These are phyloP conservation scores for Paecilomyces variotii DNA, from an alignment of 2,329 filamentous ascomycete species.

Conservation along the genomic window DNA sequence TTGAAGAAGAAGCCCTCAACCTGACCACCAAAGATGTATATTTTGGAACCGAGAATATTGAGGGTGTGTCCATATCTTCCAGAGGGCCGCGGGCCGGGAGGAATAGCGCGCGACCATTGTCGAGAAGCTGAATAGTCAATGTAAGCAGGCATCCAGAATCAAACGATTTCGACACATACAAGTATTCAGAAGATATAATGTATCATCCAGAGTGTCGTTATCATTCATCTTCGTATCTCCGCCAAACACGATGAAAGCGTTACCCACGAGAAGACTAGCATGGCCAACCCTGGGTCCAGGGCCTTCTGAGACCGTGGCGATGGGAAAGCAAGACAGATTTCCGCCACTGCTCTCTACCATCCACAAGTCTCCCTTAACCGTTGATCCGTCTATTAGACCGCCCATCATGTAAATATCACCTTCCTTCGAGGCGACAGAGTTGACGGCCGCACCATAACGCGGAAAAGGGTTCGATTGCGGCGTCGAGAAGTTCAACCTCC, in stretches of 20 bases:
- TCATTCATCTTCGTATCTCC: constrained; percentile 98
- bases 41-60: constrained; percentile 93
- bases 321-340: constrained; percentile 81
- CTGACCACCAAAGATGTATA: constrained; percentile 95
- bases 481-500: constrained; percentile 76
- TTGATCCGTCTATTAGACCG: constrained; percentile 86
- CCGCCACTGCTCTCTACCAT: constrained; percentile 82
- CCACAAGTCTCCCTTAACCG: constrained; percentile 95
- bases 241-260: constrained; percentile 97
- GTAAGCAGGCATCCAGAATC: constrained; percentile 12
- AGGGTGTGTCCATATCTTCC: constrained; percentile 93
- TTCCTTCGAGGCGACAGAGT: constrained; percentile 86
- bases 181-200: constrained; percentile 91
- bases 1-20: constrained; percentile 99
- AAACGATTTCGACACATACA: constrained; percentile 56
- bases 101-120: constrained; percentile 93
- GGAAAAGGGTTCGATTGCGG: constrained; percentile 82
- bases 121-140: constrained; percentile 62
- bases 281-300: constrained; percentile 93
- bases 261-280: constrained; percentile 86
- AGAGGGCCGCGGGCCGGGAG: constrained; percentile 73
- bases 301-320: constrained; percentile 85
- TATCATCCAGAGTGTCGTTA: constrained; percentile 84
- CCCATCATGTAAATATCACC: constrained; percentile 98
- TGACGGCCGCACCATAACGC: constrained; percentile 93